Percentiles rank a stretch among this genome's conserved stretches.
Conservation (phyloP, 768 basidiomycete genomes). For the Phaeotremella fagi region DNA sequence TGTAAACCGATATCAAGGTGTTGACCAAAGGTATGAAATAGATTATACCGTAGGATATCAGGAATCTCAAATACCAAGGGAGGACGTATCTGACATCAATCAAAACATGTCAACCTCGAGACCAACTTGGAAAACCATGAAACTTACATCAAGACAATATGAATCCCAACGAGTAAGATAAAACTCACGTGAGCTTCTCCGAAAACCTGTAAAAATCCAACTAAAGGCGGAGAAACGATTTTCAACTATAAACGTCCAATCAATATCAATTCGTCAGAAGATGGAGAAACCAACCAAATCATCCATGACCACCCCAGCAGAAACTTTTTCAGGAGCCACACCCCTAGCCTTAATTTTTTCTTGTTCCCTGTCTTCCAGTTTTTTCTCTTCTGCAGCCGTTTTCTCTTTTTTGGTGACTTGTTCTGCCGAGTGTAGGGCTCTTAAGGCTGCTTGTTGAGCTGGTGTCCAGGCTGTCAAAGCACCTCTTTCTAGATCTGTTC, state of each 20-base stretch:
- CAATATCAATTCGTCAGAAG: not conserved
- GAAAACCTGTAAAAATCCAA: conserved; percentile 24
- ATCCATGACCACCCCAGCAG: conserved; percentile 21
- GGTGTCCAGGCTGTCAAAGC: conserved; percentile 26
- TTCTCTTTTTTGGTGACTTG: conserved; percentile 20
- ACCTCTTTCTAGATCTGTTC: conserved; percentile 21
- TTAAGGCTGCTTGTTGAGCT: conserved; percentile 28
- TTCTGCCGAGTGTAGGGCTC: conserved; percentile 22
- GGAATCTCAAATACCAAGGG: conserved; percentile 33
- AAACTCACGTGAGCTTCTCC: conserved; percentile 25
- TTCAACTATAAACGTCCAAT: conserved; percentile 18
- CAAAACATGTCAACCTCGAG: too few species aligned
- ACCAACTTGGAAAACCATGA: too few species aligned
- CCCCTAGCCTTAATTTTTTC: conserved; percentile 14
- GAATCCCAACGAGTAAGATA: conserved; percentile 14
- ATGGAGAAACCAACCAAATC: conserved; percentile 17
- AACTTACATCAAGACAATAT: conserved; percentile 27
- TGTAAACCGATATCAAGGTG: conserved; percentile 11
- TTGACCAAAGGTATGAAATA: conserved; percentile 25
- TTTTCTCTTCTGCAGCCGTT: conserved; percentile 8
- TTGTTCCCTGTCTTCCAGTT: too few species aligned
- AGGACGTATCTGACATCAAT: conserved; percentile 7
- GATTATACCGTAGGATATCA: conserved; percentile 19
- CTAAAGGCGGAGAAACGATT: conserved; percentile 22
- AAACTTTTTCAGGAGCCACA: conserved; percentile 22